Evolutionary conservation across 2,329 filamentous ascomycete species (phyloP).

Genomic region (Fusarium denticulatum): DNA sequence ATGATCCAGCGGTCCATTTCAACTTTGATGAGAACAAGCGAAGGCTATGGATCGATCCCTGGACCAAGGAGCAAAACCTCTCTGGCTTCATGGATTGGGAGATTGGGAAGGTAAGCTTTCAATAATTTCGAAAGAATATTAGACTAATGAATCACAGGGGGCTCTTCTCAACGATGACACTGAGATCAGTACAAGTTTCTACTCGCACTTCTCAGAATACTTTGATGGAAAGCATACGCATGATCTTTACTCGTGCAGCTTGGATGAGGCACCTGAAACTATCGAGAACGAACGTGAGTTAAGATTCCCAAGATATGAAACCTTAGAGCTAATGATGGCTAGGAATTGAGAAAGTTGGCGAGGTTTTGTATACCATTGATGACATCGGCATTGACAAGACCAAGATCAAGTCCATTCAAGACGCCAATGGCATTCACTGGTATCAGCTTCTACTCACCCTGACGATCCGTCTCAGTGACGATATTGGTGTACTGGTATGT

Average conservation of each 20-base stretch:
- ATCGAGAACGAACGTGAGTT: not conserved
- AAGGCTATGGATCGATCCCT: not conserved
- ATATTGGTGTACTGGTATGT: not conserved
- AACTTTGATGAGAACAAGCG: not conserved
- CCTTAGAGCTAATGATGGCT: accelerated
- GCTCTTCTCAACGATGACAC: not conserved
- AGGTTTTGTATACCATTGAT: not conserved
- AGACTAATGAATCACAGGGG: not conserved
- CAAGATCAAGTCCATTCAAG: not conserved
- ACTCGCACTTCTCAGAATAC: not conserved
- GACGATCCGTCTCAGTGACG: not conserved
- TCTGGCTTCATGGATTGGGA: not conserved
- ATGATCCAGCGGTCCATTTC: not conserved
- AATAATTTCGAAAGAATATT: accelerated
- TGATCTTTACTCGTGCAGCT: not conserved
- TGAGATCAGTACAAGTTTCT: not conserved
- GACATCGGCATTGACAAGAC: not conserved
- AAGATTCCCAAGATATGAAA: accelerated
- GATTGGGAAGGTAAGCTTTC: not conserved
- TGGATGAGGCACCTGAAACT: not conserved
- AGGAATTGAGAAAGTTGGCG: not conserved
- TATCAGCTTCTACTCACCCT: not conserved
- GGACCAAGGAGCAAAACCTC: not conserved
- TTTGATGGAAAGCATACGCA: not conserved
- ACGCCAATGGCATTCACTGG: not conserved